Evolutionary conservation across 306 rosid species (phyloP).

Genomic region (Prunus mume): DNA sequence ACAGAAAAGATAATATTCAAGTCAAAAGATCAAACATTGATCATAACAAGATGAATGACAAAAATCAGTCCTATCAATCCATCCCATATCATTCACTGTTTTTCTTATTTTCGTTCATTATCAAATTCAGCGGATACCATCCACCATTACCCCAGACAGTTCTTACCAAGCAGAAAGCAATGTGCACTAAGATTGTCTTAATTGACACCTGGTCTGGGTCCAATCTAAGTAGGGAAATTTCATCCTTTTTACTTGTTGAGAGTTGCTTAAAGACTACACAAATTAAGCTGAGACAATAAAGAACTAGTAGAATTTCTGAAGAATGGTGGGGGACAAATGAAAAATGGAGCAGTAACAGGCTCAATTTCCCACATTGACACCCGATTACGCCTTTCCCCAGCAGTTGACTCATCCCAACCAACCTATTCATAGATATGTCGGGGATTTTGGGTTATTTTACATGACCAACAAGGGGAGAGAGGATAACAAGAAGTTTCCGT

Average conservation of each 20-base stretch:
- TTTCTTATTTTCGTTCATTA: not conserved
- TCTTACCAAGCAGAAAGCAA: not conserved
- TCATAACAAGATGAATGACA: not conserved
- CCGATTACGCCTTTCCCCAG: conserved; percentile 85
- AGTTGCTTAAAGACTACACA: not conserved
- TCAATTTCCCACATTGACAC: conserved; percentile 98
- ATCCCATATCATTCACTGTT: not conserved
- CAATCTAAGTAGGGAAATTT: not conserved
- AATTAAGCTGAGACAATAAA: not conserved
- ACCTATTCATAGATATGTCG: conserved; percentile 45
- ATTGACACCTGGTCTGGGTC: not conserved
- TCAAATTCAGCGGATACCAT: not conserved
- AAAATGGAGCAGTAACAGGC: conserved; percentile 97
- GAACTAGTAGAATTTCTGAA: conserved; percentile 32
- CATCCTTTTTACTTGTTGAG: not conserved
- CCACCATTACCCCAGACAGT: not conserved
- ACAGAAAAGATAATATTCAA: not conserved
- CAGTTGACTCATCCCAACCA: conserved; percentile 98
- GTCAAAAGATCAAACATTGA: not conserved
- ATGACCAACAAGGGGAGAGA: conserved; percentile 2
- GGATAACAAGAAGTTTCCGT: not conserved
- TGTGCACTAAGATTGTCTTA: not conserved
- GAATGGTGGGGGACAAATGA: conserved; percentile 91
- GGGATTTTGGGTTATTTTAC: not conserved
- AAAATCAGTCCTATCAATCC: not conserved